phyloP scores from a whole-genome alignment of 192 early-diverging fungal genomes.

The Mortierella alpina region DNA sequence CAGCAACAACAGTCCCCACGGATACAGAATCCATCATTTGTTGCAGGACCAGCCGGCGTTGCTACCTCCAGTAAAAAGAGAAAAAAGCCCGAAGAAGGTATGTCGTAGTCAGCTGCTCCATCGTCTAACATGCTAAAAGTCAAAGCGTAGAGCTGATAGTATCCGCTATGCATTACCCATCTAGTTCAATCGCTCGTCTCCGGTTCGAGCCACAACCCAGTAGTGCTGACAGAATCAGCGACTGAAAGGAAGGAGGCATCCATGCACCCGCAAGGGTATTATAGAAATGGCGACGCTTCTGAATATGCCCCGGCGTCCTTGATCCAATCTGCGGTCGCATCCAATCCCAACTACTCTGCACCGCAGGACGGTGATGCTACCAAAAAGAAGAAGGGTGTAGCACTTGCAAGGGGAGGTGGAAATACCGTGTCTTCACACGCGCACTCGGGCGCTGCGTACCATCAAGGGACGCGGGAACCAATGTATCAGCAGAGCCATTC shows the following conservation, averaged over 20 bases:
- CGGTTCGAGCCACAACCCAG: no score
- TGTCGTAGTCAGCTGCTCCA: background rate
- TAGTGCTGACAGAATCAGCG: no score
- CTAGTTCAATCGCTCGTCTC: no score
- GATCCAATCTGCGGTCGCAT: background rate
- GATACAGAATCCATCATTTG: background rate
- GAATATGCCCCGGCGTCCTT: background rate
- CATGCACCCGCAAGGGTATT: no score
- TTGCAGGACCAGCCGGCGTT: background rate
- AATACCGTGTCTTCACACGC: background rate
- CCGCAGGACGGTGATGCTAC: background rate
- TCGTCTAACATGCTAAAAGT: background rate
- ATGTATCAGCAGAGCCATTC: constrained; percentile 5
- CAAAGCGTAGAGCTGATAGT: background rate
- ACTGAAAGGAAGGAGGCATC: no score
- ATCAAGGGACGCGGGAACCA: constrained; percentile 6
- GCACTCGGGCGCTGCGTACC: background rate
- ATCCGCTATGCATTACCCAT: background rate
- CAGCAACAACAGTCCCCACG: background rate
- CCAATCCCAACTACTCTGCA: constrained; percentile 1
- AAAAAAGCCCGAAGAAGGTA: constrained; percentile 31
- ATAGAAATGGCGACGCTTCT: no score
- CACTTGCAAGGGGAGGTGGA: background rate
- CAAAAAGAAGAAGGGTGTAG: constrained; percentile 9
- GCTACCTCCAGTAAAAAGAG: constrained; percentile 2